Evolutionary conservation across 2,329 filamentous ascomycete species (phyloP).

Genomic region (Penicillium sp.): DNA sequence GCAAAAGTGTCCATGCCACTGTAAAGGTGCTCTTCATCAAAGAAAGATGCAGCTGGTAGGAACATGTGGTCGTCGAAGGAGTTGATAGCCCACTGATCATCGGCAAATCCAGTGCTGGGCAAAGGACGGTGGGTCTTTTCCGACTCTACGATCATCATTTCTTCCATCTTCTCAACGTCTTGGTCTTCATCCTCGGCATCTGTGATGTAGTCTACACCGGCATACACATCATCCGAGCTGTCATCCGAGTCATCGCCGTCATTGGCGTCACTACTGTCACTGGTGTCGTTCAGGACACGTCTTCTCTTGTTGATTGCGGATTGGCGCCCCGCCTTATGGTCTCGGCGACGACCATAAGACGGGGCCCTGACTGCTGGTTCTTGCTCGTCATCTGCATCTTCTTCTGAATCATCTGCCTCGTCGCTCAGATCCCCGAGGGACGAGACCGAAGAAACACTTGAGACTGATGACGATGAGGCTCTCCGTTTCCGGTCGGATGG

Average conservation of each 20-base stretch:
- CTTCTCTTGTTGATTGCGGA: constrained; percentile 33
- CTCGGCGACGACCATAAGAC: constrained; percentile 42
- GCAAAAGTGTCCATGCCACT: constrained; percentile 41
- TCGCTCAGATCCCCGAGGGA: constrained; percentile 39
- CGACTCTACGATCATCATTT: constrained; percentile 65
- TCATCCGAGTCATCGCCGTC: constrained; percentile 39
- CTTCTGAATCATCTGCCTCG: constrained; percentile 40
- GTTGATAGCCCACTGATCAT: constrained; percentile 53
- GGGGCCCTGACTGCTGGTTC: constrained; percentile 44
- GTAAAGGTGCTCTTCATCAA: constrained; percentile 46
- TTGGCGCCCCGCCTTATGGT: constrained; percentile 44
- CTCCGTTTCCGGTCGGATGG: constrained; percentile 36
- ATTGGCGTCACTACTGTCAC: constrained; percentile 34
- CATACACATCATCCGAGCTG: constrained; percentile 69
- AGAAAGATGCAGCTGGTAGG: constrained; percentile 43
- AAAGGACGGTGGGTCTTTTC: constrained; percentile 37
- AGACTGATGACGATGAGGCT: constrained; percentile 38
- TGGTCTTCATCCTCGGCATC: constrained; percentile 79
- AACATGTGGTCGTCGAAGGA: constrained; percentile 45
- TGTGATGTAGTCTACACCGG: constrained; percentile 74
- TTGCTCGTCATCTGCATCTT: constrained; percentile 46
- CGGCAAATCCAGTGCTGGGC: constrained; percentile 26
- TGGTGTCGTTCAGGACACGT: constrained; percentile 37
- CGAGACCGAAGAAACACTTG: constrained; percentile 40
- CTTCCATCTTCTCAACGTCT: constrained; percentile 74